Evolutionary conservation across 345 rosid genomes (phyloP).

Genomic region (Populus pruinosa): DNA sequence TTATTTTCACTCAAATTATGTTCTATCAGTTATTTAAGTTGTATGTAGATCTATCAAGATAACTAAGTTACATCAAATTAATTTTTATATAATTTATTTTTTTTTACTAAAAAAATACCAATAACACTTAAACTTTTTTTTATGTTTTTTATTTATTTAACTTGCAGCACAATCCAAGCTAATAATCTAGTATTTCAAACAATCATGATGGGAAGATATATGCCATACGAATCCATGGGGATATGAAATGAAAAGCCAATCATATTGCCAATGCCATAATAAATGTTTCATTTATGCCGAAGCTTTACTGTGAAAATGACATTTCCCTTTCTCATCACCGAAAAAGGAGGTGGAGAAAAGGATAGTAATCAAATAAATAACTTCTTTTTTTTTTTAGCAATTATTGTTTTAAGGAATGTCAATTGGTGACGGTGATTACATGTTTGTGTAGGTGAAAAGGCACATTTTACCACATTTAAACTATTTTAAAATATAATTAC

Average conservation of each 20-base stretch:
- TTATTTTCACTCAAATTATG: too few species aligned
- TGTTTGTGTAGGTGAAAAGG: not conserved
- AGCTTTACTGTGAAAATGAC: not conserved
- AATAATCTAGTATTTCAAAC: not conserved
- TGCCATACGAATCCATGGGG: not conserved
- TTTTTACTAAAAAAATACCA: too few species aligned
- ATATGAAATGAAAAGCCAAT: not conserved
- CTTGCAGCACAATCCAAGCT: too few species aligned
- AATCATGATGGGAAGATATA: not conserved
- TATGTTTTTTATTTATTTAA: too few species aligned
- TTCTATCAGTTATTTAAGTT: too few species aligned
- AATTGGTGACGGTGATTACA: not conserved
- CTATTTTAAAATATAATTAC: not conserved
- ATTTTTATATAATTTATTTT: too few species aligned
- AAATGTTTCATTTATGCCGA: not conserved
- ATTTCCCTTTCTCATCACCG: not conserved
- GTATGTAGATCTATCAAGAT: too few species aligned
- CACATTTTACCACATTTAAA: not conserved
- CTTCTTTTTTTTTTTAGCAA: not conserved
- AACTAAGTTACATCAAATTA: fast-evolving
- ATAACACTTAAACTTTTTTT: too few species aligned
- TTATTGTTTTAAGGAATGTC: not conserved
- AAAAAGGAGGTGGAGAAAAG: not conserved
- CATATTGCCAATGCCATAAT: not conserved
- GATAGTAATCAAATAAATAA: not conserved